phyloP scores from a whole-genome alignment of 768 basidiomycete species.

The Pleurotus sapidus region DNA sequence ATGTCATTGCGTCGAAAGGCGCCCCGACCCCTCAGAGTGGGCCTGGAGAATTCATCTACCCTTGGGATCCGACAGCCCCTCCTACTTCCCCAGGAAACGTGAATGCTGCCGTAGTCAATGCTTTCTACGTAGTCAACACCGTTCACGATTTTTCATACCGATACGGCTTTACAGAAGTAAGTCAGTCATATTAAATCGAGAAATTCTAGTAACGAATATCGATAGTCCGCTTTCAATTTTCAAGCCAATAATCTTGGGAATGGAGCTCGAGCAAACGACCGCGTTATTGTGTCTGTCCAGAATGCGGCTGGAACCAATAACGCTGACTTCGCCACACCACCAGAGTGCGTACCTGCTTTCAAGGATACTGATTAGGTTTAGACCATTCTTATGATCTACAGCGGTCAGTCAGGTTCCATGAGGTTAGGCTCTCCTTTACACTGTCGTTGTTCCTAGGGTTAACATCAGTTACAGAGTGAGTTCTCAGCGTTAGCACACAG shows the following conservation, averaged over 20 bases:
- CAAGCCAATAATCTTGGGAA: conserved; percentile 54
- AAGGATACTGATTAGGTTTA: background rate
- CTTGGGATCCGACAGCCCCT: conserved; percentile 24
- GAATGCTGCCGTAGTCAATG: conserved; percentile 49
- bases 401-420: conserved; percentile 39
- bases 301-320: conserved; percentile 41
- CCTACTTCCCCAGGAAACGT: conserved; percentile 41
- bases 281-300: conserved; percentile 52
- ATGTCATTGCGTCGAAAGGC: conserved; percentile 30
- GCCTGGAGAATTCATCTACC: conserved; percentile 35
- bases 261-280: conserved; percentile 47
- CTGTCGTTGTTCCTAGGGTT: background rate
- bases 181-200: background rate
- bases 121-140: conserved; percentile 59
- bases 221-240: conserved; percentile 45
- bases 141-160: conserved; percentile 48
- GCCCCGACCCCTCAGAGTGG: conserved; percentile 30
- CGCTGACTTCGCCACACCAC: conserved; percentile 39
- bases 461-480: background rate
- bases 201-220: background rate
- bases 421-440: conserved; percentile 4
- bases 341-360: conserved; percentile 28
- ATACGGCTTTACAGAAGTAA: conserved; percentile 52
- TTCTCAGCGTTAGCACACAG: background rate
- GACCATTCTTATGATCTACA: conserved; percentile 1